Conservation (phyloP, 768 basidiomycete species). For the Daedaleopsis nitida region DNA sequence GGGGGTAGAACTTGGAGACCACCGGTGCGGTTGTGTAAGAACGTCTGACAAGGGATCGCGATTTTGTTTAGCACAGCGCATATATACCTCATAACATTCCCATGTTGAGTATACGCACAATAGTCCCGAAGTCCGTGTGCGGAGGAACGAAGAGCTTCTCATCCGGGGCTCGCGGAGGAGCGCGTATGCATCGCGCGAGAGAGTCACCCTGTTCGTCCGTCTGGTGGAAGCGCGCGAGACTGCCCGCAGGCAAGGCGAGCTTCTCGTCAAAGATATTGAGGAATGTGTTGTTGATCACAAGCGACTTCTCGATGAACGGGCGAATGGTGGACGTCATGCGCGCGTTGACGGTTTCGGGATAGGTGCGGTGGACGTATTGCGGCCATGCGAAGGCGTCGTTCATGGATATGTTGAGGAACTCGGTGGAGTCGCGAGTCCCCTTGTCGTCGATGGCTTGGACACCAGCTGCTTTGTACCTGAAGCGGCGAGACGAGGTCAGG, state of each 20-base stretch:
- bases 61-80: too few relatives aligned
- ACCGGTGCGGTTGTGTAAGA: constrained; percentile 70
- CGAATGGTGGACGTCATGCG: constrained; percentile 30
- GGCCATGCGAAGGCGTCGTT: constrained; percentile 41
- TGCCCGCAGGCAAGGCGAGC: constrained; percentile 36
- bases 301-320: constrained; percentile 32
- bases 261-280: constrained; percentile 32
- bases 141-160: constrained; percentile 33
- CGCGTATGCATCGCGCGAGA: constrained; percentile 36
- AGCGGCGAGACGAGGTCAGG: background rate
- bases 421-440: constrained; percentile 33
- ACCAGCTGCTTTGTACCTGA: constrained; percentile 35
- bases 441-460: constrained; percentile 36
- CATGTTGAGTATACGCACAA: constrained; percentile 27
- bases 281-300: constrained; percentile 32
- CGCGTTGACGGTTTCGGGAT: constrained; percentile 33
- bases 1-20: constrained; percentile 71
- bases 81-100: too few relatives aligned
- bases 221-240: constrained; percentile 30
- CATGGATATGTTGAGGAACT: constrained; percentile 38
- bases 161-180: constrained; percentile 26
- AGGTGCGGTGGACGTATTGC: constrained; percentile 30
- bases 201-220: constrained; percentile 31
- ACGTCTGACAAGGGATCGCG: constrained; percentile 38
- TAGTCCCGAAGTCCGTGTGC: constrained; percentile 40